Conservation (phyloP, 352 stramenopile genomes). For the Globisporangium acanthophoron region DNA sequence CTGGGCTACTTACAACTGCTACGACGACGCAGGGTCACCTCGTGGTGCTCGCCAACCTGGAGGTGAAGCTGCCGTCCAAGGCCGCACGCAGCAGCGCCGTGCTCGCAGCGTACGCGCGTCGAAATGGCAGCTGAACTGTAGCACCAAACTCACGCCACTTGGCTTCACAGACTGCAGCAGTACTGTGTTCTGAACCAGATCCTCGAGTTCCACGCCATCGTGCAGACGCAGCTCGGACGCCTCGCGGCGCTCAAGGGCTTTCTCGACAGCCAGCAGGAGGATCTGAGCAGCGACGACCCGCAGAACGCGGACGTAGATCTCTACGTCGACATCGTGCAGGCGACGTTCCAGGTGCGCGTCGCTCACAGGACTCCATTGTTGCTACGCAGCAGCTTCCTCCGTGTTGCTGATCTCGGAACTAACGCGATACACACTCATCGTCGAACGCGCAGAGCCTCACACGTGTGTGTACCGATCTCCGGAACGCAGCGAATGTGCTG, state of each 20-base stretch:
- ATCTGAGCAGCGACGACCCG: slow-evolving; percentile 29
- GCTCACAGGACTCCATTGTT: not conserved
- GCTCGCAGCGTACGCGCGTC: slow-evolving; percentile 35
- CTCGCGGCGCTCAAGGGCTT: slow-evolving; percentile 50
- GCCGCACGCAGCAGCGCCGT: slow-evolving; percentile 42
- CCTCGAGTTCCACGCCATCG: slow-evolving; percentile 71
- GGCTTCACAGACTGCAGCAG: slow-evolving; percentile 46
- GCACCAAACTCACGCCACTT: not conserved
- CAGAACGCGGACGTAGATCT: slow-evolving; percentile 47
- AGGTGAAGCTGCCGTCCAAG: slow-evolving; percentile 59
- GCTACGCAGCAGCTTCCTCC: no score
- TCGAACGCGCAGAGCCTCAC: slow-evolving; percentile 21
- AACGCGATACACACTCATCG: not conserved
- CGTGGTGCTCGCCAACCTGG: slow-evolving; percentile 64
- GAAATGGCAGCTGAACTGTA: not conserved
- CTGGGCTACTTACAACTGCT: not conserved
- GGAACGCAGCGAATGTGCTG: slow-evolving; percentile 64
- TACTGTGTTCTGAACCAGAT: slow-evolving; percentile 85
- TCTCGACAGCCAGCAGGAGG: slow-evolving; percentile 32
- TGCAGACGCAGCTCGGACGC: slow-evolving; percentile 48
- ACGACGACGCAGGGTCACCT: slow-evolving; percentile 49
- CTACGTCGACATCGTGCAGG: slow-evolving; percentile 45
- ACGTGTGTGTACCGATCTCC: slow-evolving; percentile 57
- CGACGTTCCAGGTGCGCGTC: slow-evolving; percentile 28
- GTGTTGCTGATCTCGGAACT: not conserved